phyloP scores from a whole-genome alignment of 106 monocot species.

The Cymbidium sinense region DNA sequence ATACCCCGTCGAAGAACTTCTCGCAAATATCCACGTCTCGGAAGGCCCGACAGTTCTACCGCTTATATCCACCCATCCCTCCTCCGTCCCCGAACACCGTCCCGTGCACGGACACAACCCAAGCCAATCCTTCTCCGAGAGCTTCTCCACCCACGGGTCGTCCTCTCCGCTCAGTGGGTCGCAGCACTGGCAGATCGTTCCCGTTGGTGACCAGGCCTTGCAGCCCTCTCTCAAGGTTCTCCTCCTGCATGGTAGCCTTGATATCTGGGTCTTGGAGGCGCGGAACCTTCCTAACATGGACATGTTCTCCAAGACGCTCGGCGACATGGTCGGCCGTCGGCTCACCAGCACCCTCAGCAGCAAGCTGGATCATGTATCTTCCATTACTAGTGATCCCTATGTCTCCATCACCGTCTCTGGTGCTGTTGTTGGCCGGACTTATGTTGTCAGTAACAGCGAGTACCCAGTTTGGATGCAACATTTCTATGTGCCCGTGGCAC shows the following conservation, averaged over 20 bases:
- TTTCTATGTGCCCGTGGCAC: slow-evolving; percentile 77
- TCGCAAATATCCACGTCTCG: slow-evolving; percentile 25
- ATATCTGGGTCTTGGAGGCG: slow-evolving; percentile 57
- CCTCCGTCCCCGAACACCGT: not conserved
- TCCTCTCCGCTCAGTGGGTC: not conserved
- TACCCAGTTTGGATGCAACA: slow-evolving; percentile 90
- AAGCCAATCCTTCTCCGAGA: slow-evolving; percentile 6
- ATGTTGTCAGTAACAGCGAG: slow-evolving; percentile 75
- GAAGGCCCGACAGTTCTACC: slow-evolving; percentile 2
- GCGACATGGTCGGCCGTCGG: slow-evolving; percentile 47
- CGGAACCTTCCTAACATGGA: slow-evolving; percentile 79
- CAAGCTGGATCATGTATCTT: slow-evolving; percentile 31
- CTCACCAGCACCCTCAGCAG: slow-evolving; percentile 30
- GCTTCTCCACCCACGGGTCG: not conserved
- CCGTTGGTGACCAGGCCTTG: not conserved
- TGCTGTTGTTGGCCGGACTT: slow-evolving; percentile 69
- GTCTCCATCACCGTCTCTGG: slow-evolving; percentile 45
- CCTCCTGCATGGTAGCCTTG: slow-evolving; percentile 78
- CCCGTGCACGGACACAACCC: slow-evolving; percentile 5
- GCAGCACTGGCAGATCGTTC: slow-evolving; percentile 13
- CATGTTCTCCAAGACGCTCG: slow-evolving; percentile 73
- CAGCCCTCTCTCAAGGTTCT: slow-evolving; percentile 48
- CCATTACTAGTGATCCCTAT: slow-evolving; percentile 91
- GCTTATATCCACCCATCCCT: not conserved
- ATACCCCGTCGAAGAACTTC: slow-evolving; percentile 17